phyloP scores from a whole-genome alignment of 257 asterid species.

The Anisodus tanguticus region DNA sequence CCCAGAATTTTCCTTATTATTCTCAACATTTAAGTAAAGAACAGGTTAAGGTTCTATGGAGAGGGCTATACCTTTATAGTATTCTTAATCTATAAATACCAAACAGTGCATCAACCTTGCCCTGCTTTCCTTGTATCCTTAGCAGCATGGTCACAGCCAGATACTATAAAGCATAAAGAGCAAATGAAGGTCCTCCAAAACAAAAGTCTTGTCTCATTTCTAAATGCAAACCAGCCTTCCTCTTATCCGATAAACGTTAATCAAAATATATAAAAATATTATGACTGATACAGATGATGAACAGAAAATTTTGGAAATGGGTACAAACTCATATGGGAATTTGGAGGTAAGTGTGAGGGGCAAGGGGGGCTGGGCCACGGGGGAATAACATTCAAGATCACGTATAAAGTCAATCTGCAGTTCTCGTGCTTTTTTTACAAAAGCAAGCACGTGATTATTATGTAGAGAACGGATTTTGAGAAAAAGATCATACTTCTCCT shows the following conservation, averaged over 20 bases:
- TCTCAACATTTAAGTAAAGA: neutral
- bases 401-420: neutral
- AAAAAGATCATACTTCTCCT: slow-evolving; percentile 73
- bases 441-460: slow-evolving; percentile 25
- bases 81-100: slow-evolving; percentile 13
- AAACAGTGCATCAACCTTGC: neutral
- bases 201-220: slow-evolving; percentile 1
- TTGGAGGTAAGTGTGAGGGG: neutral
- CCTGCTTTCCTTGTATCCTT: neutral
- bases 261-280: neutral
- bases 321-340: slow-evolving; percentile 18
- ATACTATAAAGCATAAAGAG: neutral
- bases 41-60: slow-evolving; percentile 10
- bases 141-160: slow-evolving; percentile 7
- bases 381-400: neutral
- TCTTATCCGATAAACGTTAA: neutral
- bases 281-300: neutral
- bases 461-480: slow-evolving; percentile 30
- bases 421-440: neutral
- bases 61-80: neutral
- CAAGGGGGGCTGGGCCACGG: neutral
- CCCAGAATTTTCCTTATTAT: neutral
- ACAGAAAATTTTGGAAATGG: slow-evolving; percentile 16
- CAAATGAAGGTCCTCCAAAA: neutral
- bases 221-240: neutral